Conservation (phyloP, 139 green algal genomes). For the Asterochloris sp. region DNA sequence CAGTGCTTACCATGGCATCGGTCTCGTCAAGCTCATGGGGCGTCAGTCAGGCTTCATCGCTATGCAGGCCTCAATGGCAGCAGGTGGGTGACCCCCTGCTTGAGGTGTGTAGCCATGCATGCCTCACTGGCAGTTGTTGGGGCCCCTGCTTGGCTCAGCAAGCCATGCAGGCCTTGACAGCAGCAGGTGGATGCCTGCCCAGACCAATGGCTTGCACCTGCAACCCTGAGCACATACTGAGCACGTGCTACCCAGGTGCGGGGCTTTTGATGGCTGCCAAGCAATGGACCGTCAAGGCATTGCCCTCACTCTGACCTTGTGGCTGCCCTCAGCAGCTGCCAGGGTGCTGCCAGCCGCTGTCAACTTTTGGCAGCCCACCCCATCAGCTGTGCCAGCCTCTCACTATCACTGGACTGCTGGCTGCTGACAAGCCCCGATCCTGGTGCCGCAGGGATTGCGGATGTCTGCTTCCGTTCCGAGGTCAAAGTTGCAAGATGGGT, state of each 20-base stretch:
- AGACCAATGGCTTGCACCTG: too few relatives aligned
- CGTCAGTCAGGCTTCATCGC: slow-evolving; percentile 95
- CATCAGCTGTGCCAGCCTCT: too few relatives aligned
- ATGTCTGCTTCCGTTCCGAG: too few relatives aligned
- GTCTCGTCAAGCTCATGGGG: slow-evolving; percentile 98
- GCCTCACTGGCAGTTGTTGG: background rate
- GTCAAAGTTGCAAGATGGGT: background rate
- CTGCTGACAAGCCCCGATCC: too few relatives aligned
- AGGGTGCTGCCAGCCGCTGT: background rate
- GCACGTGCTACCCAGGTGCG: too few relatives aligned
- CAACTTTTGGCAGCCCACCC: too few relatives aligned
- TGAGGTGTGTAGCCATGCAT: background rate
- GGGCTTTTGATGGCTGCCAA: too few relatives aligned
- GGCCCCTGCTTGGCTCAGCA: background rate
- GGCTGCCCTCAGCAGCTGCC: background rate
- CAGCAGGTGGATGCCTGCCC: background rate
- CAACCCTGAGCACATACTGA: too few relatives aligned
- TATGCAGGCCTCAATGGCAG: slow-evolving; percentile 92
- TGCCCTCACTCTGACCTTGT: too few relatives aligned
- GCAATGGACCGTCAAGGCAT: too few relatives aligned
- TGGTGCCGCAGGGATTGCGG: too few relatives aligned
- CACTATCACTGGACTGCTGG: too few relatives aligned
- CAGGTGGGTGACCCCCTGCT: slow-evolving; percentile 34
- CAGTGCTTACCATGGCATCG: slow-evolving; percentile 77
- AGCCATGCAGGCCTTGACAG: background rate